Evolutionary conservation across 371 early-diverging fungal genomes (phyloP), one percentile per base, ranked within the genome.

Genomic region (Thermomucor indicae-seudaticae): DNA sequence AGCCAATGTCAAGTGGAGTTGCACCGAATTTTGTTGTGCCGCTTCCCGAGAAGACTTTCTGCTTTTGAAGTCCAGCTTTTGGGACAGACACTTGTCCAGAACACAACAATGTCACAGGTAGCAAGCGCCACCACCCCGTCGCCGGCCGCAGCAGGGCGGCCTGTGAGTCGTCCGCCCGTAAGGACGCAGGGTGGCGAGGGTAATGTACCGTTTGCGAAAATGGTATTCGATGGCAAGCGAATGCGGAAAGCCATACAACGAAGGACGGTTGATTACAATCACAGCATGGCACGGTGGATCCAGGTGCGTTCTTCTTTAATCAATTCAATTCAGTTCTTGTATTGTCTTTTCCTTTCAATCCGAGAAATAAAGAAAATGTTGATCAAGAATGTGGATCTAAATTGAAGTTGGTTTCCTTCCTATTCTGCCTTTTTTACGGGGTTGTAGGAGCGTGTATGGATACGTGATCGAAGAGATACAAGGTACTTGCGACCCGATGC

Each of bases 221-320:
- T 72, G 64, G 77, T 80, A 1, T 86, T 83, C 61, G 92, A 92
- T 57, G 92, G 96, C 45, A 99, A 97, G 67, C 77, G 97, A 50
- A 90, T 95, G 89, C 76, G 97, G 53, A 93, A 93, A 65, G 90
- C 96, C 6, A 89, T 96, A 52, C 96, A 95, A 69, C 75, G 99
- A 53, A 79, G 92, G 42, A 95, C 96, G 0, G 90, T 97, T 12
- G 99, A 99, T 67, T 97, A 92, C 65, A 90, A 93, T 50, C 87
- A 92, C 25, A 83, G 90, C 38, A 70, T 94, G n/a, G 85, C 91
- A 31, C 75, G 85, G 49, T 88, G 89, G 65, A 73, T 89, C 53
- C 86, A 90, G 79, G 89, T 92, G 67, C 29, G 66, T 34, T 34
- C 16, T n/a, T n/a, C n/a, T n/a, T n/a, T n/a, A n/a, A n/a, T n/a